Percentiles rank a stretch among this genome's conserved stretches.
Conservation (phyloP, 108 stramenopile species). For the Discostella pseudostelligera region DNA sequence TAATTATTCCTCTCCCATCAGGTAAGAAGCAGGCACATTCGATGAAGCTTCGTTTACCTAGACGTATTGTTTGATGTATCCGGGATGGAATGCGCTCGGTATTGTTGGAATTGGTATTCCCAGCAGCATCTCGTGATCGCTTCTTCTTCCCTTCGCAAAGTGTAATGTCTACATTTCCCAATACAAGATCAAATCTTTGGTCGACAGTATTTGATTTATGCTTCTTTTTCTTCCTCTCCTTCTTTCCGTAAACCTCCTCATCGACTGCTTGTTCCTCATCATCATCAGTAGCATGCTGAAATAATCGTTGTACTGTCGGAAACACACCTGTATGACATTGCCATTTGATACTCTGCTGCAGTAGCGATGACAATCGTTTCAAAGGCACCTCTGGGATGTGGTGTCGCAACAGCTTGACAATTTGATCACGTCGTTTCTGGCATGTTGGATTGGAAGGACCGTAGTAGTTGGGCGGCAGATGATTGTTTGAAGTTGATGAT, state of each 20-base stretch:
- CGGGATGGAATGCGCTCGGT: slow-evolving; percentile 55
- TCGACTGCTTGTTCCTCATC: slow-evolving; percentile 37
- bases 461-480: slow-evolving; percentile 53
- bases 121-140: slow-evolving; percentile 6
- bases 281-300: slow-evolving; percentile 29
- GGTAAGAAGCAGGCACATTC: slow-evolving; percentile 80
- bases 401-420: slow-evolving; percentile 60
- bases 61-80: slow-evolving; percentile 63
- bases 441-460: slow-evolving; percentile 33
- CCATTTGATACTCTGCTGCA: slow-evolving; percentile 92
- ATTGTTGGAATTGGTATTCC: not conserved
- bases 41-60: slow-evolving; percentile 80
- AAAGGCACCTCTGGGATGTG: slow-evolving; percentile 65
- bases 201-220: slow-evolving; percentile 5
- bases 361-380: slow-evolving; percentile 70
- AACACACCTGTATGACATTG: slow-evolving; percentile 73
- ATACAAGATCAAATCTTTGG: slow-evolving; percentile 71
- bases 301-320: slow-evolving; percentile 49
- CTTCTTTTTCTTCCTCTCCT: slow-evolving; percentile 25
- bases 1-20: slow-evolving; percentile 63
- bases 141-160: slow-evolving; percentile 32
- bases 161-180: slow-evolving; percentile 52
- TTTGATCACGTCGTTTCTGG: slow-evolving; percentile 54
- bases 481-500: slow-evolving; percentile 3
- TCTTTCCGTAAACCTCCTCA: slow-evolving; percentile 22